phyloP scores from a whole-genome alignment of 805 yeast genomes.

The Candida pini region DNA sequence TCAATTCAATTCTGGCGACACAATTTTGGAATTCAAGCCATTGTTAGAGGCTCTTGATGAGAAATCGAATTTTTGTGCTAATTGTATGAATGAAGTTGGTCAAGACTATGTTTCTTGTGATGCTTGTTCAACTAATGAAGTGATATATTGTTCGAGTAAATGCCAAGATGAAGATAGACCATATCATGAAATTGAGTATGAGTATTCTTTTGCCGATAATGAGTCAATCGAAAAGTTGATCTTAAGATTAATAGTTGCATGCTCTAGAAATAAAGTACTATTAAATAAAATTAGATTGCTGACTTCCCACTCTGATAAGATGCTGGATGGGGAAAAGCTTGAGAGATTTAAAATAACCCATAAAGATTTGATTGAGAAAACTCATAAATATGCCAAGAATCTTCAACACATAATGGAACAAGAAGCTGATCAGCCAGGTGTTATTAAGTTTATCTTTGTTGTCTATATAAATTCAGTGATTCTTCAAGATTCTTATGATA shows the following conservation, averaged over 20 bases:
- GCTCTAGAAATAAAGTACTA: conserved; percentile 2
- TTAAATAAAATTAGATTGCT: conserved; percentile 13
- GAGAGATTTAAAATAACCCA: neutral
- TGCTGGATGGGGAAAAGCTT: neutral
- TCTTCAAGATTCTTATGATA: conserved; percentile 22
- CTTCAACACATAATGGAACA: neutral
- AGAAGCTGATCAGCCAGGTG: conserved; percentile 7
- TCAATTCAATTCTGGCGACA: conserved; percentile 4
- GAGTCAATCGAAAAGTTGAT: conserved; percentile 11
- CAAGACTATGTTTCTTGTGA: no score
- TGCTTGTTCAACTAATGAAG: conserved; percentile 3
- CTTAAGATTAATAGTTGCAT: conserved; percentile 6
- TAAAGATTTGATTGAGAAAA: no score
- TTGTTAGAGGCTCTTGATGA: conserved; percentile 9
- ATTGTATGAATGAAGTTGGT: conserved; percentile 8
- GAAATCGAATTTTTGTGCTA: conserved; percentile 8
- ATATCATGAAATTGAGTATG: conserved; percentile 14
- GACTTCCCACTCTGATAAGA: conserved; percentile 18
- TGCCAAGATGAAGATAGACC: conserved; percentile 10
- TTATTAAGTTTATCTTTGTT: conserved; percentile 13
- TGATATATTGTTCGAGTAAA: conserved; percentile 11
- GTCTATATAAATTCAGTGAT: conserved; percentile 28
- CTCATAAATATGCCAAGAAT: neutral
- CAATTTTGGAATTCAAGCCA: conserved; percentile 6
- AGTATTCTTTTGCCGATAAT: no score